Percentiles rank a stretch among this genome's conserved stretches.
phyloP scores from a whole-genome alignment of 176 grass and related monocot species.

The Urochloa ruziziensis region DNA sequence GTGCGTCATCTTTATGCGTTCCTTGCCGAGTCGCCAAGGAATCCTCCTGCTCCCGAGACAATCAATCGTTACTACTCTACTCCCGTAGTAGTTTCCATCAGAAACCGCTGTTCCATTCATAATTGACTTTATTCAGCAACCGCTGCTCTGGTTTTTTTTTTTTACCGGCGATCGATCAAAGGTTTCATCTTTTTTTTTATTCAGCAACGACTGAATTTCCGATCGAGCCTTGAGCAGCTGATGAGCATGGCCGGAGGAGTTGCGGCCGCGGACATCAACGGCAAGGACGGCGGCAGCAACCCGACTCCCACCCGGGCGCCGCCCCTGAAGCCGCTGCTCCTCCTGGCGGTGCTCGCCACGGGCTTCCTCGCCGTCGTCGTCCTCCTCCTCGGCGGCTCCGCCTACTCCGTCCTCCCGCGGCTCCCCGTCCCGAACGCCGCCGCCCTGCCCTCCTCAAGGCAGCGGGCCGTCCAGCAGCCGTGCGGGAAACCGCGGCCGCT shows the following conservation, averaged over 20 bases:
- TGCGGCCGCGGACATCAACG: not conserved
- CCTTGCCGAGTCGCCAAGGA: slow-evolving; percentile 22
- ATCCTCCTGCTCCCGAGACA: not conserved
- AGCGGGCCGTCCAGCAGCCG: not conserved
- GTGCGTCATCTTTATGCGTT: slow-evolving; percentile 30
- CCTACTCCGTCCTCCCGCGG: not conserved
- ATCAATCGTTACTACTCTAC: not conserved
- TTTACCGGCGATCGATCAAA: not conserved
- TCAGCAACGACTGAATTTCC: not conserved
- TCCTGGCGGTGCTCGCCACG: slow-evolving; percentile 36
- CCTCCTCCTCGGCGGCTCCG: not conserved
- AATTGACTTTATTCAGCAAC: not conserved
- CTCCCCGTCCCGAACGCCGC: slow-evolving; percentile 21
- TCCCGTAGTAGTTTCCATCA: not conserved
- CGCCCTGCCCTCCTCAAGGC: not conserved
- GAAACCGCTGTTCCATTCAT: slow-evolving; percentile 10
- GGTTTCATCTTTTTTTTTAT: not conserved
- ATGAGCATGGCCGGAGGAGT: slow-evolving; percentile 20
- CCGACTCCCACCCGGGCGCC: not conserved
- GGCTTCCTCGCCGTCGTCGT: slow-evolving; percentile 34
- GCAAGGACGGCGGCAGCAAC: not conserved
- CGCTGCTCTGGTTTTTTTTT: not conserved
- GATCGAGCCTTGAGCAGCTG: not conserved
- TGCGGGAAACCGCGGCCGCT: not conserved
- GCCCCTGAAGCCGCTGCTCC: not conserved